These are phyloP conservation scores for Diaporthe eres DNA, from an alignment of 2,329 filamentous ascomycete genomes.

Conservation along the genomic window DNA sequence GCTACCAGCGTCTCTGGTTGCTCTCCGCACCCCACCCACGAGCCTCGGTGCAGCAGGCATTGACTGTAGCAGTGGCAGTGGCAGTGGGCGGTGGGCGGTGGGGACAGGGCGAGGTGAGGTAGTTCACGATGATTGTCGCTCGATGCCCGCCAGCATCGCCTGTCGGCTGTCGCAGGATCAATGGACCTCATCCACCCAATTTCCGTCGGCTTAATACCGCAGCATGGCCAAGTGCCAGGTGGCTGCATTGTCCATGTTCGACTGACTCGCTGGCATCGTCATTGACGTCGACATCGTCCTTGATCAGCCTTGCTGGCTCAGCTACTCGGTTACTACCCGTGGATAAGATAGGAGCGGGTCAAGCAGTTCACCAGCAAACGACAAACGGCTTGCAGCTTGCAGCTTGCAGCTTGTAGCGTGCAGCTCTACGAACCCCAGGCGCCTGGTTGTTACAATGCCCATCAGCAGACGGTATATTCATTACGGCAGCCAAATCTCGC, in stretches of 20 bases:
- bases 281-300: not conserved
- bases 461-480: not conserved
- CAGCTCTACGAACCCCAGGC: not conserved
- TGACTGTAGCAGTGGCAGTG: not conserved
- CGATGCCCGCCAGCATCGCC: conserved; percentile 4
- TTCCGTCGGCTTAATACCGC: conserved; percentile 34
- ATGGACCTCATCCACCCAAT: conserved; percentile 27
- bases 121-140: conserved; percentile 20
- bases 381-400: not conserved
- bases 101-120: not conserved
- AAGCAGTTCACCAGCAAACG: not conserved
- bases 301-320: conserved; percentile 1
- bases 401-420: not conserved
- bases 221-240: conserved; percentile 24
- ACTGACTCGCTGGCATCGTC: conserved; percentile 20
- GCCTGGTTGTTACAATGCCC: not conserved
- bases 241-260: not conserved
- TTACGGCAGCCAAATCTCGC: not conserved
- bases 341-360: not conserved
- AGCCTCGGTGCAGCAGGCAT: conserved; percentile 13
- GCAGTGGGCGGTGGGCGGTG: not conserved
- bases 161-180: conserved; percentile 22
- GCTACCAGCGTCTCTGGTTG: not conserved
- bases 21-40: not conserved
- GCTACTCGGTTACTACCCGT: not conserved